These are phyloP conservation scores for Clitoria ternatea DNA, from an alignment of 306 rosid species.

Conservation along the genomic window DNA sequence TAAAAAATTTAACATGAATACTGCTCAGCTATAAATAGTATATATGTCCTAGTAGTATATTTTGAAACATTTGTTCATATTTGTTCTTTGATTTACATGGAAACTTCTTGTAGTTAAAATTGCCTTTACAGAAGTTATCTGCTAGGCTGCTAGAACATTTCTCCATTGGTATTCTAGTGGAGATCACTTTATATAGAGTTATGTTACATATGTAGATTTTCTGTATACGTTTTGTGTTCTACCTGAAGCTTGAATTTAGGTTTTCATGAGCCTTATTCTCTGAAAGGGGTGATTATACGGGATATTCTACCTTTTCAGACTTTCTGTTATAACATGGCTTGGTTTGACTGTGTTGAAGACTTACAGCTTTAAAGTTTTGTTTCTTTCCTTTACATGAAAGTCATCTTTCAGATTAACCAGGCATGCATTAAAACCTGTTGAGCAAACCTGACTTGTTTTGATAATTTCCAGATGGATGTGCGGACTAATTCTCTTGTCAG, in stretches of 20 bases:
- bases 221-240: conserved; percentile 3
- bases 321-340: conserved; percentile 9
- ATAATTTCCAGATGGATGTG: conserved; percentile 69
- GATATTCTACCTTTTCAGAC: neutral
- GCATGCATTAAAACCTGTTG: neutral
- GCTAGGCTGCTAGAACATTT: conserved; percentile 14
- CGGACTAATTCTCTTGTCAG: conserved; percentile 71
- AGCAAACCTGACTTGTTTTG: conserved; percentile 31
- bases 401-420: conserved; percentile 19
- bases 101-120: conserved; percentile 20
- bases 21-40: neutral
- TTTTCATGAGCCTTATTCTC: conserved; percentile 16
- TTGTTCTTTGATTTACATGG: conserved; percentile 10
- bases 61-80: conserved; percentile 24
- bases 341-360: neutral
- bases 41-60: conserved; percentile 10
- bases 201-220: neutral
- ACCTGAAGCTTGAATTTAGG: conserved; percentile 6
- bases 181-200: neutral
- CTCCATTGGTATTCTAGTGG: neutral
- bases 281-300: conserved; percentile 10
- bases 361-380: conserved; percentile 6
- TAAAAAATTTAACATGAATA: neutral
- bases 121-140: conserved; percentile 20
- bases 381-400: conserved; percentile 20